Conservation (phyloP, 2,329 filamentous ascomycete species). For the Cryphonectria radicalis region DNA sequence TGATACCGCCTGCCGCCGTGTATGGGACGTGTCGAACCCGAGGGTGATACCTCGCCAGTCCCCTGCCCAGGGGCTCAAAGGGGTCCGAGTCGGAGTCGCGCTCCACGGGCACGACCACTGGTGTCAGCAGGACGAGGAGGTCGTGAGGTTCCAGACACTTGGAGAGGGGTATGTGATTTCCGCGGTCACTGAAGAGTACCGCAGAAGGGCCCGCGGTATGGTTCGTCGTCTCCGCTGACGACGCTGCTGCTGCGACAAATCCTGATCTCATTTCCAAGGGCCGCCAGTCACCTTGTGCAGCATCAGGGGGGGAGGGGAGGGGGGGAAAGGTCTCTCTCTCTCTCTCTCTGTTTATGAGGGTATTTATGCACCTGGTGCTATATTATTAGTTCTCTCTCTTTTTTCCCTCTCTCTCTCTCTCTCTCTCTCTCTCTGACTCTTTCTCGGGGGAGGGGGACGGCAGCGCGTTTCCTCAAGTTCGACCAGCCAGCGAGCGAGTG, state of each 20-base stretch:
- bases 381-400: slow-evolving; percentile 22
- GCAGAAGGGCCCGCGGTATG: slow-evolving; percentile 31
- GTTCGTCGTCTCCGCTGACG: slow-evolving; percentile 32
- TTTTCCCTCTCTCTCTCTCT: neutral
- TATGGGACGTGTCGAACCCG: slow-evolving; percentile 75
- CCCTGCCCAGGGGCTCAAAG: slow-evolving; percentile 71
- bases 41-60: slow-evolving; percentile 62
- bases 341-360: slow-evolving; percentile 21
- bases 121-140: slow-evolving; percentile 65
- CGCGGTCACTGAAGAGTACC: slow-evolving; percentile 46
- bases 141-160: slow-evolving; percentile 53
- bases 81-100: slow-evolving; percentile 57
- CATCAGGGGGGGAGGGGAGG: neutral
- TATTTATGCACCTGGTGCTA: slow-evolving; percentile 16
- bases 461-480: neutral
- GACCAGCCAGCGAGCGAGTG: neutral
- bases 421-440: neutral
- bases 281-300: slow-evolving; percentile 26
- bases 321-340: neutral
- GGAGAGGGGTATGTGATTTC: slow-evolving; percentile 52
- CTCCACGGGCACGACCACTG: slow-evolving; percentile 54
- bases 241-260: slow-evolving; percentile 29
- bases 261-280: slow-evolving; percentile 29
- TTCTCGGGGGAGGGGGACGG: no score
- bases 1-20: slow-evolving; percentile 65